phyloP scores from a whole-genome alignment of 1,284 basidiomycete species.

The Marasmius oreades region DNA sequence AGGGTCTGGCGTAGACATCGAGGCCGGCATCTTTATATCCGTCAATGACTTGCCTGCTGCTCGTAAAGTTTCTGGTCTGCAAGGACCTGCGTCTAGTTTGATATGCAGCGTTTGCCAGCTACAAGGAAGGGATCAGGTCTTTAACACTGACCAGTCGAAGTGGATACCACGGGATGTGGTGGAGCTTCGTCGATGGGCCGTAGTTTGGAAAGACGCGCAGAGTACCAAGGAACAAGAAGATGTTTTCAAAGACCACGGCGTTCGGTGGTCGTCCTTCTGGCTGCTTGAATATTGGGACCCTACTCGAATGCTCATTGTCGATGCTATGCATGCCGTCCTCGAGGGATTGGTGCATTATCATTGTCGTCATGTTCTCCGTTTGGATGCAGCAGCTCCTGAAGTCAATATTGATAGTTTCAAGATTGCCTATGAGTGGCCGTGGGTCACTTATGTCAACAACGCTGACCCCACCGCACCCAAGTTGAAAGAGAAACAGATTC shows the following conservation, averaged over 20 bases:
- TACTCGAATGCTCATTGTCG: too few relatives aligned
- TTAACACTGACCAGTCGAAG: background rate
- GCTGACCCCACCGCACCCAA: background rate
- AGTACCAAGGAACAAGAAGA: background rate
- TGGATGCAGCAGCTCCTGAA: background rate
- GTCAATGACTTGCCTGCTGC: conserved; percentile 14
- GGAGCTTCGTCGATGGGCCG: background rate
- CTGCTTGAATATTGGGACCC: too few relatives aligned
- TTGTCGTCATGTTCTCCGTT: conserved; percentile 1
- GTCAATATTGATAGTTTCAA: background rate
- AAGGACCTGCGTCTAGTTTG: background rate
- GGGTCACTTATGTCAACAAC: background rate
- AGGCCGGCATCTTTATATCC: conserved; percentile 8
- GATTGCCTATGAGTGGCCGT: background rate
- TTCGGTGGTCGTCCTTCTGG: conserved; percentile 4
- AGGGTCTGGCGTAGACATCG: background rate
- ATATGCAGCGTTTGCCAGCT: conserved; percentile 4
- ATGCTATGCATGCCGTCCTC: background rate
- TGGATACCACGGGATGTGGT: background rate
- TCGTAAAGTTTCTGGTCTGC: conserved; percentile 10
- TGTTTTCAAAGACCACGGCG: background rate
- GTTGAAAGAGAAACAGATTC: background rate
- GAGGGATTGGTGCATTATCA: conserved; percentile 2
- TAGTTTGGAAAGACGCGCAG: background rate
- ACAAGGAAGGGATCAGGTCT: background rate